Base-by-base conservation (phyloP, 495 filamentous ascomycete species). In the Xylaria cubensis region DNA sequence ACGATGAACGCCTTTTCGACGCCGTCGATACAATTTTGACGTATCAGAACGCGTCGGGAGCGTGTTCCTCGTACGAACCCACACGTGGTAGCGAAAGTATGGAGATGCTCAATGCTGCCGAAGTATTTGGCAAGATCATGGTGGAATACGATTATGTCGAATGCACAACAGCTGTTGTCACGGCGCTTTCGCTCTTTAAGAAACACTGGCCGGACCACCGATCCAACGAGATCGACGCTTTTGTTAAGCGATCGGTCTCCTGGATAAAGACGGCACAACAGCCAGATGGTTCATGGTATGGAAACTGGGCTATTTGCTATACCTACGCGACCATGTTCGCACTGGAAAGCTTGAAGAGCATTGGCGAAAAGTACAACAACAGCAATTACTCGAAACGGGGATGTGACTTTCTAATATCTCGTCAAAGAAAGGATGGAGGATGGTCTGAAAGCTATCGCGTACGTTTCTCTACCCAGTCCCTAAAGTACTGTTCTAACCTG, bases 91-190 rank as follows among this genome's bases (percentile, higher is more conserved):
- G 92, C 1, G 84, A 91, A 63, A 88, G 88, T 80, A 76, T 98
- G 46, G 96, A 99, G 77, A 86, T 88, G 75, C 86, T 99, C 5
- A 99, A 99, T 77, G 95, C 94, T 2, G 97, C 96, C 19, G 97
- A 98, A 78, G 95, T 99, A 0, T 99, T 99, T 77, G 97, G 95
- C 19, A 88, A 90, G 15, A 98, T 99, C 80, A 98, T 99, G 96
- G 91, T 98, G 48, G 94, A 97, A 72, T 99, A 98, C 79, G 94
- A 97, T 76, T 97, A 98, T 74, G 95, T 95, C 0, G 96, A 99
- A 79, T 99, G 97, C 81, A 98, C 96, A 2, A 98, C 97, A 2
- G 95, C 96, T 3, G 93, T 94, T 6, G 92, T 98, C n/a, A 97
- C 94, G 3, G 94, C 92, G 0, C 86, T 99, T 0, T 91, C 90